A percentile compares a stretch with the other conserved stretches of the same genome.
Evolutionary conservation across 805 yeast genomes (phyloP).

Genomic region (Metschnikowia similis): DNA sequence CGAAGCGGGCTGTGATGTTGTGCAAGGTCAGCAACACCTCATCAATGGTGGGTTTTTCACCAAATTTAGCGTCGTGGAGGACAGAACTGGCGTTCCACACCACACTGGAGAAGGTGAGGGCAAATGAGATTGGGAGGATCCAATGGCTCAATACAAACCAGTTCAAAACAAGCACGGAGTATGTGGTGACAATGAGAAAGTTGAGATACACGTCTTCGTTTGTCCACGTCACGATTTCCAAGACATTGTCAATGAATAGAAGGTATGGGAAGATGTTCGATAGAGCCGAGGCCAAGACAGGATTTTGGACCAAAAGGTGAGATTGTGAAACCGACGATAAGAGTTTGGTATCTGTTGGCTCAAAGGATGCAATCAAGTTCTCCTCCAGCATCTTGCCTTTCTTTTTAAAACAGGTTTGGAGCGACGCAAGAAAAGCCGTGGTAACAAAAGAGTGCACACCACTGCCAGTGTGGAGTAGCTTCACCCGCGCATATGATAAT

Average conservation of each 20-base stretch:
- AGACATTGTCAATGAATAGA: constrained; percentile 38
- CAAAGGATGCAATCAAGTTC: constrained; percentile 25
- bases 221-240: constrained; percentile 53
- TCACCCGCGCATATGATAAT: constrained; percentile 12
- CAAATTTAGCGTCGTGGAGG: constrained; percentile 36
- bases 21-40: constrained; percentile 47
- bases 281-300: constrained; percentile 44
- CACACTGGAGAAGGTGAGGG: constrained; percentile 34
- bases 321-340: constrained; percentile 27
- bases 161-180: constrained; percentile 35
- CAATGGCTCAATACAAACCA: constrained; percentile 38
- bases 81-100: constrained; percentile 46
- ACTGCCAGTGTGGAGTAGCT: constrained; percentile 13
- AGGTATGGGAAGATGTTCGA: constrained; percentile 47
- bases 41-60: constrained; percentile 49
- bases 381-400: constrained; percentile 12
- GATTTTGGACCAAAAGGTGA: constrained; percentile 38
- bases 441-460: not conserved
- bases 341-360: constrained; percentile 35
- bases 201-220: constrained; percentile 47
- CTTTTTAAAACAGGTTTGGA: not conserved
- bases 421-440: not conserved
- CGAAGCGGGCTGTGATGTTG: constrained; percentile 42
- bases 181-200: constrained; percentile 36
- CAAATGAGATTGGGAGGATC: constrained; percentile 36